Evolutionary conservation across 306 rosid species (phyloP).

Genomic region (Myrica gale): DNA sequence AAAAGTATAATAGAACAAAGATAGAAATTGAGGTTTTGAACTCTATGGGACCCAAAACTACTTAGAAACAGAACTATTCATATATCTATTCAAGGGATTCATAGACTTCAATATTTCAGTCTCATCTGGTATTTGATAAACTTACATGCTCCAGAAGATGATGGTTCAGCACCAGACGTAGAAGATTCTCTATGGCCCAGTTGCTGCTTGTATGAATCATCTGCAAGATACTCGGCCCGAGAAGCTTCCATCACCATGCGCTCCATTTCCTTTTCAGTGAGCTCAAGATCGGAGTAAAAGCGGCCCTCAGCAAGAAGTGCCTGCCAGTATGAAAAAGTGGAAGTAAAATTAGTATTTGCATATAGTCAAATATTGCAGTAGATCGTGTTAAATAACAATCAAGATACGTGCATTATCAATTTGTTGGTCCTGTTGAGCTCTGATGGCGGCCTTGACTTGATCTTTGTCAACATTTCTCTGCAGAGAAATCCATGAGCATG

Average conservation of each 20-base stretch:
- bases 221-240: constrained; percentile 75
- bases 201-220: constrained; percentile 52
- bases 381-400: constrained; percentile 1
- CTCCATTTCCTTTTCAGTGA: constrained; percentile 94
- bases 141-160: constrained; percentile 95
- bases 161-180: constrained; percentile 81
- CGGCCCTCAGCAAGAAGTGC: constrained; percentile 96
- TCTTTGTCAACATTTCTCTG: constrained; percentile 86
- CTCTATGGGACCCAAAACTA: no score
- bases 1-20: neutral
- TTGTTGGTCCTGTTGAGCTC: constrained; percentile 86
- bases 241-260: constrained; percentile 87
- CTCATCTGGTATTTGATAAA: constrained; percentile 16
- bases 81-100: neutral
- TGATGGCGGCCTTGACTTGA: constrained; percentile 93
- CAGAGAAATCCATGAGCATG: constrained; percentile 28
- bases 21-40: no score
- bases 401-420: constrained; percentile 73
- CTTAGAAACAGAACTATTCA: no score
- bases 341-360: constrained; percentile 1
- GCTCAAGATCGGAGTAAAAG: constrained; percentile 95
- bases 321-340: constrained; percentile 37
- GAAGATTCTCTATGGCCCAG: constrained; percentile 59
- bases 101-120: neutral
- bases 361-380: constrained; percentile 8